These are phyloP conservation scores for Castanea crenata DNA, from an alignment of 306 rosid species.

Conservation along the genomic window DNA sequence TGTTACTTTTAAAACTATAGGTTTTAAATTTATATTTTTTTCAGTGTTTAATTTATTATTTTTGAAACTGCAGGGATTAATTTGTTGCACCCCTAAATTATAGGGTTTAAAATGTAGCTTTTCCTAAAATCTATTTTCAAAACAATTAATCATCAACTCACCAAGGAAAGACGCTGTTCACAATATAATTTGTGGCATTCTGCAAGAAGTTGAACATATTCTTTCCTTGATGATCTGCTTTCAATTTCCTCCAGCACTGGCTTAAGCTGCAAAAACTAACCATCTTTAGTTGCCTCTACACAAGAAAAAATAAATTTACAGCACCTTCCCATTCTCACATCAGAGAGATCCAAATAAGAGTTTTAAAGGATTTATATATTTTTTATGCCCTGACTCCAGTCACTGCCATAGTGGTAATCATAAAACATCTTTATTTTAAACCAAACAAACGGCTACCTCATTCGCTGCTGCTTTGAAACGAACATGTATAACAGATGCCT, in stretches of 20 bases:
- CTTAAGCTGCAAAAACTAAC: slow-evolving; percentile 70
- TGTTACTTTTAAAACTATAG: too few relatives aligned
- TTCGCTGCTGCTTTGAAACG: slow-evolving; percentile 98
- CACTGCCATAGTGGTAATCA: background rate
- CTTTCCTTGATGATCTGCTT: slow-evolving; percentile 92
- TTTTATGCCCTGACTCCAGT: background rate
- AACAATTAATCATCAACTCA: slow-evolving; percentile 51
- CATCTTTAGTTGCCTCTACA: slow-evolving; percentile 26
- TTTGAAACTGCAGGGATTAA: too few relatives aligned
- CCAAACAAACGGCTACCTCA: slow-evolving; percentile 53
- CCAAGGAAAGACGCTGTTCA: slow-evolving; percentile 96
- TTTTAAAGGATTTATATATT: slow-evolving; percentile 1
- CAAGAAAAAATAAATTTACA: background rate
- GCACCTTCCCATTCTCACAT: background rate
- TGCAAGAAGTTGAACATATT: slow-evolving; percentile 79
- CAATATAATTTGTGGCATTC: slow-evolving; percentile 95
- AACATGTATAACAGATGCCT: slow-evolving; percentile 94
- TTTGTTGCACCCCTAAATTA: too few relatives aligned
- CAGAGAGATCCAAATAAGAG: slow-evolving; percentile 19
- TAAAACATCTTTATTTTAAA: slow-evolving; percentile 12
- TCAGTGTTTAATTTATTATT: too few relatives aligned
- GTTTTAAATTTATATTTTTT: too few relatives aligned
- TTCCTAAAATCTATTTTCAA: slow-evolving; percentile 5
- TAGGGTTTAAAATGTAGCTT: too few relatives aligned
- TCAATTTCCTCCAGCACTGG: slow-evolving; percentile 89